Evolutionary conservation across 495 filamentous ascomycete species (phyloP).

Genomic region (Penicillium maclennaniae): DNA sequence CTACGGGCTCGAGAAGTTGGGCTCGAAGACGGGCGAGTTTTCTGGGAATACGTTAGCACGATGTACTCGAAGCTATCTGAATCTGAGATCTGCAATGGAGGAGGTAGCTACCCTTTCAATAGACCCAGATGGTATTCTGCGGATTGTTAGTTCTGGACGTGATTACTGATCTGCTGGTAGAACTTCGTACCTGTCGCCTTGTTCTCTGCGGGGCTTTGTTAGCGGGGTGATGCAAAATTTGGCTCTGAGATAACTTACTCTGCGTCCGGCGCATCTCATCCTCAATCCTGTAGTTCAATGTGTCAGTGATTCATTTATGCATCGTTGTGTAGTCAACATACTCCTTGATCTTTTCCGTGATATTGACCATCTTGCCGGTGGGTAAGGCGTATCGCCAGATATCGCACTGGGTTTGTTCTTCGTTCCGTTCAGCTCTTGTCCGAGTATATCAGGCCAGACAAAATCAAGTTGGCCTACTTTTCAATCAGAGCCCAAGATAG

Average conservation of each 20-base stretch:
- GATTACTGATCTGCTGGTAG: neutral
- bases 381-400: constrained; percentile 26
- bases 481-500: neutral
- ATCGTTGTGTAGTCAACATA: constrained; percentile 37
- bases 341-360: constrained; percentile 99
- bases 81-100: neutral
- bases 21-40: constrained; percentile 95
- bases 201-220: constrained; percentile 68
- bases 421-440: neutral
- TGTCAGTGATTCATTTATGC: constrained; percentile 11
- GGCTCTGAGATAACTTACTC: constrained; percentile 52
- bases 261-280: constrained; percentile 99
- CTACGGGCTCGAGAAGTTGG: constrained; percentile 88
- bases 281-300: constrained; percentile 70
- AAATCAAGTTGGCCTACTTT: neutral
- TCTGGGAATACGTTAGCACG: constrained; percentile 41
- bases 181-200: constrained; percentile 84
- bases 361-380: constrained; percentile 89
- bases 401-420: neutral
- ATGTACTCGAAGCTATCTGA: neutral
- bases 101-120: constrained; percentile 73
- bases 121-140: constrained; percentile 97
- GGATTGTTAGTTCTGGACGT: constrained; percentile 14
- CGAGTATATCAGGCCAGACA: neutral
- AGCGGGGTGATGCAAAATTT: constrained; percentile 29